Base-by-base conservation (phyloP, 1,284 basidiomycete genomes). In the Boletus sp. region DNA sequence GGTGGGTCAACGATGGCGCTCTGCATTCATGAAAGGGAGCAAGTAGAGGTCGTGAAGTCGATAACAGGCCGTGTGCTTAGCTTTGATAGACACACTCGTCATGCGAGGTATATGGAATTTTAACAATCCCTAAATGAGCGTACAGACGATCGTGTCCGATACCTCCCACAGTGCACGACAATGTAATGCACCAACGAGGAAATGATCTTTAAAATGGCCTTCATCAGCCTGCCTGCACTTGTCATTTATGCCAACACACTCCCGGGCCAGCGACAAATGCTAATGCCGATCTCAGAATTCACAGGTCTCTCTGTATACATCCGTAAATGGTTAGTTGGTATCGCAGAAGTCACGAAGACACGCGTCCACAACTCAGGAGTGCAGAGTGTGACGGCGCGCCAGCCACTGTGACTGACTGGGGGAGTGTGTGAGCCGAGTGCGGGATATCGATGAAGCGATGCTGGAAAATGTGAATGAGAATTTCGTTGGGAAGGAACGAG, bases 111-210 rank as follows among this genome's bases (percentile, higher is more conserved):
- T 36, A 22, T 47, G 5, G 5, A 44, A 17, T 20, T 17, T 34
- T 17, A 43, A 12, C n/a, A 57, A 32, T 9, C 43, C 54, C 22
- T 29, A 29, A 27, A 49, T 44, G 19, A 50, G 36, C 9, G 41
- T 39, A 29, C 51, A 54, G 17, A 45, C 30, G 2, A 54, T 49
- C 5, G 12, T 32, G 30, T 59, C 57, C 3, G 61, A 62, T 5
- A 60, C 35, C 22, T 55, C 32, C 60, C 50, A 63, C 2, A 50
- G n/a, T n/a, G n/a, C n/a, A n/a, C n/a, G n/a, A n/a, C n/a, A n/a
- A n/a, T n/a, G n/a, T n/a, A n/a, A n/a, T n/a, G n/a, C n/a, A n/a
- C n/a, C n/a, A 19, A 27, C 25, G n/a, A 59, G 50, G 32, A 41
- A 44, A n/a, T 4, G 38, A 37, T 48, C 43, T 1, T 22, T 30